Evolutionary conservation across 2,329 filamentous ascomycete species (phyloP).

Genomic region (Alternaria hordeiaustralica): DNA sequence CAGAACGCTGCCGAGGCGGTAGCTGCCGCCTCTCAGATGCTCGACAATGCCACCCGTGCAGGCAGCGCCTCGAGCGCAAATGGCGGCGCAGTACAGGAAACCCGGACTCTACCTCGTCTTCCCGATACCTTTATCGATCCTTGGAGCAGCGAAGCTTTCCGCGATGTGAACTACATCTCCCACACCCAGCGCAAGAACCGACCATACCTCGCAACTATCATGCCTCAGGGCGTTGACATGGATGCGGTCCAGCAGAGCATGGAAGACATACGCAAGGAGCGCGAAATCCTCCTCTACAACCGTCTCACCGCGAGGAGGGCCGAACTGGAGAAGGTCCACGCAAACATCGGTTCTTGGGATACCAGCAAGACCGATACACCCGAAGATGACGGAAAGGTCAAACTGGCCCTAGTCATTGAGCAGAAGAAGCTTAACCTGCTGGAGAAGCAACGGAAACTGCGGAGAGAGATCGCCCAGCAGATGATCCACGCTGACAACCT

Average conservation of each 20-base stretch:
- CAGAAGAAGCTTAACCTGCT: slow-evolving; percentile 91
- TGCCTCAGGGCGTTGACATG: slow-evolving; percentile 86
- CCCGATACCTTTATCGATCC: slow-evolving; percentile 62
- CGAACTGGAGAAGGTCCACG: slow-evolving; percentile 82
- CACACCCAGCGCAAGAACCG: slow-evolving; percentile 79
- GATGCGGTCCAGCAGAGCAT: slow-evolving; percentile 59
- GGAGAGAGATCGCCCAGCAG: slow-evolving; percentile 85
- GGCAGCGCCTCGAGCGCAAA: slow-evolving; percentile 44
- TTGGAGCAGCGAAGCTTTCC: slow-evolving; percentile 52
- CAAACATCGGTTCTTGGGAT: slow-evolving; percentile 88
- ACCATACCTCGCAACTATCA: slow-evolving; percentile 82
- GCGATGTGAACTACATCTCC: slow-evolving; percentile 76
- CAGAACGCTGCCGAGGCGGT: slow-evolving; percentile 49
- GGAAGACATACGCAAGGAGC: slow-evolving; percentile 75
- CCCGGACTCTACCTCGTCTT: slow-evolving; percentile 44
- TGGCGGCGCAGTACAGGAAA: slow-evolving; percentile 45
- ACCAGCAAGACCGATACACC: slow-evolving; percentile 70
- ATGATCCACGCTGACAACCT: slow-evolving; percentile 97
- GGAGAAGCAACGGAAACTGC: slow-evolving; percentile 83
- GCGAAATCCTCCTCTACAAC: slow-evolving; percentile 88
- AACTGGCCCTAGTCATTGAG: slow-evolving; percentile 90
- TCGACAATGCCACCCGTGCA: slow-evolving; percentile 58
- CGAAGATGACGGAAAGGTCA: slow-evolving; percentile 77
- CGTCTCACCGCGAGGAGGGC: slow-evolving; percentile 83
- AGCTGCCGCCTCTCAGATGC: slow-evolving; percentile 56